phyloP scores from a whole-genome alignment of 2,329 filamentous ascomycete genomes.

The Pseudopyricularia javanii region DNA sequence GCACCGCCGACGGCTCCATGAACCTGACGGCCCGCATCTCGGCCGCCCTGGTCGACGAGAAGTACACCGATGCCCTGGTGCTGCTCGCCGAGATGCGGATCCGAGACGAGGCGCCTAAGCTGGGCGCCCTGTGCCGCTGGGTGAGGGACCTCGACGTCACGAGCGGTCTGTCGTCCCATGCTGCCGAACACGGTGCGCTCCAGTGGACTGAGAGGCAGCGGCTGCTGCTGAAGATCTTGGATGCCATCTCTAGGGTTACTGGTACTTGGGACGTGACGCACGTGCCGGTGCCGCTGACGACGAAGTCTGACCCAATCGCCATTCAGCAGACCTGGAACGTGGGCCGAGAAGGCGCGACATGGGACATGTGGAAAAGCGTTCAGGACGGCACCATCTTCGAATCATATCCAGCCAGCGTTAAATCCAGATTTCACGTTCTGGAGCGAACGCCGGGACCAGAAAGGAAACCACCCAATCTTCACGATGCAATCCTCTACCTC shows the following conservation, averaged over 20 bases:
- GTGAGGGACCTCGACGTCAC: conserved; percentile 60
- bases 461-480: conserved; percentile 56
- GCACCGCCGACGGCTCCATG: conserved; percentile 30
- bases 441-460: conserved; percentile 47
- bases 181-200: not conserved
- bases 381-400: conserved; percentile 42
- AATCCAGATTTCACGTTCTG: conserved; percentile 39
- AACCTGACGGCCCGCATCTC: conserved; percentile 57
- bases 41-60: conserved; percentile 51
- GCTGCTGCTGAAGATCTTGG: conserved; percentile 38
- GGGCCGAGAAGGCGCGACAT: not conserved
- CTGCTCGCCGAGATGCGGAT: conserved; percentile 60
- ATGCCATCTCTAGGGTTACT: conserved; percentile 50
- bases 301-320: conserved; percentile 24
- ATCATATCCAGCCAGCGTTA: conserved; percentile 21
- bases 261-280: conserved; percentile 39
- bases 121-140: conserved; percentile 61
- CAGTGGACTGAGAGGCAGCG: conserved; percentile 38
- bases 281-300: conserved; percentile 16
- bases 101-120: conserved; percentile 49
- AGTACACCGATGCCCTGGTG: conserved; percentile 52
- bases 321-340: conserved; percentile 48
- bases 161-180: conserved; percentile 39
- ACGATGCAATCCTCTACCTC: conserved; percentile 53
- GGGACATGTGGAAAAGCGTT: conserved; percentile 35